Base-by-base conservation (phyloP, 2,329 filamentous ascomycete species). In the Beauveria pseudobassiana region DNA sequence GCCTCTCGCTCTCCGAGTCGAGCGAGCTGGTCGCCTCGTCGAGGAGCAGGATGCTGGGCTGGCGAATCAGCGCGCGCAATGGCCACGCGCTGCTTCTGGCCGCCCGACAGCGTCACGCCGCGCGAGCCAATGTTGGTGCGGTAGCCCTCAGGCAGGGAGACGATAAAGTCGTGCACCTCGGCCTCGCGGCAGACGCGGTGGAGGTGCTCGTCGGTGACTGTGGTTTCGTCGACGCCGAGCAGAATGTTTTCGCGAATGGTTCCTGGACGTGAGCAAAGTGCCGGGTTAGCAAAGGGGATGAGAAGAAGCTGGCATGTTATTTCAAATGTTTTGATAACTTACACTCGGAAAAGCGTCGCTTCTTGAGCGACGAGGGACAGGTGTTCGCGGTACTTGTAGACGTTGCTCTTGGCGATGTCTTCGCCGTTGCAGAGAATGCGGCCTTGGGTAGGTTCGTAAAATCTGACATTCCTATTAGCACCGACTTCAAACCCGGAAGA, bases 291-390 rank as follows among this genome's bases (percentile, higher is more conserved):
- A 26, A 5, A 4, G n/a, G 28, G 9, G 26, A 7, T 34, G 18
- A 5, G 28, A 14, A 2, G 26, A 38, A 10, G n/a, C 10, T 8
- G 18, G 22, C 3, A 20, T n/a, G 46, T n/a, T 6, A 18, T 16
- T 20, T n/a, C 12, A 38, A 38, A 14, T 1, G 7, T 34, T 34
- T 26, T 9, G 16, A 3, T 20, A 2, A 20, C 60, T 71, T 74
- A 65, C 85, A n/a, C 86, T 70, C 87, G 85, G 68, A 90, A 91
- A 0, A 93, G 78, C 0, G 86, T 87, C 9, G 89, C 82, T 70
- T 93, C 89, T 72, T 93, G 89, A 3, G 87, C 85, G 0, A 93
- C 89, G 0, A 93, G 80, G 1, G 87, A 87, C 14, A 92, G 77
- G 42, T 83, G 75, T 61, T 80, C 78, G 46, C 89, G 83, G 70